Evolutionary conservation across 345 rosid genomes (phyloP).

Genomic region (Gossypium rotundifolium): DNA sequence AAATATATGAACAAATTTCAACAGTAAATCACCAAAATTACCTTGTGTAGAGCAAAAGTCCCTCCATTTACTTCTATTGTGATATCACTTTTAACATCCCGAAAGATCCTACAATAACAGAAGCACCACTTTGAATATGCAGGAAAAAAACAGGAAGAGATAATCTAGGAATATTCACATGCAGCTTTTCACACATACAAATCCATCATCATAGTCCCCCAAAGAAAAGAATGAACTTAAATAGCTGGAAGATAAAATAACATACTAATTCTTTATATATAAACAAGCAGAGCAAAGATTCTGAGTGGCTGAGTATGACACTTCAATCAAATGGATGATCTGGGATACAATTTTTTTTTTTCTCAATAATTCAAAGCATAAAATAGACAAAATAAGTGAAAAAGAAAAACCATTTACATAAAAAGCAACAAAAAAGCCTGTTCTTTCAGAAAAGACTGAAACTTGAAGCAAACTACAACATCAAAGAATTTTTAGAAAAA

Average conservation of each 20-base stretch:
- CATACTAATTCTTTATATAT: background rate
- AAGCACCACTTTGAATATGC: background rate
- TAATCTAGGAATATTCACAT: background rate
- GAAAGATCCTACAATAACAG: conserved; percentile 64
- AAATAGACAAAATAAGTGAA: background rate
- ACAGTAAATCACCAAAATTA: conserved; percentile 21
- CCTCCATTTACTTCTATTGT: conserved; percentile 75
- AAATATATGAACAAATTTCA: background rate
- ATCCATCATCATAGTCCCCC: background rate
- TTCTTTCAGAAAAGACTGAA: background rate
- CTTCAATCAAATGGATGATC: background rate
- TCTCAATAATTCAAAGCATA: background rate
- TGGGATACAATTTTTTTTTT: background rate
- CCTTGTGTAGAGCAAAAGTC: conserved; percentile 82
- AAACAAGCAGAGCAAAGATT: background rate
- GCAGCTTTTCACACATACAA: background rate
- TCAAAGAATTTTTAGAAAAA: background rate
- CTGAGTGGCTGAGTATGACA: background rate
- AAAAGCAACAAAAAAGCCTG: background rate
- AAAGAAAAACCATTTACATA: background rate
- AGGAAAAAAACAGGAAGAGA: background rate
- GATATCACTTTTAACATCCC: conserved; percentile 91
- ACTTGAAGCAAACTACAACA: conserved; percentile 1
- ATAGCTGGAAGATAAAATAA: background rate
- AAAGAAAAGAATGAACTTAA: background rate